Evolutionary conservation across 192 early-diverging fungal genomes (phyloP).

Genomic region (Gigaspora rosea): DNA sequence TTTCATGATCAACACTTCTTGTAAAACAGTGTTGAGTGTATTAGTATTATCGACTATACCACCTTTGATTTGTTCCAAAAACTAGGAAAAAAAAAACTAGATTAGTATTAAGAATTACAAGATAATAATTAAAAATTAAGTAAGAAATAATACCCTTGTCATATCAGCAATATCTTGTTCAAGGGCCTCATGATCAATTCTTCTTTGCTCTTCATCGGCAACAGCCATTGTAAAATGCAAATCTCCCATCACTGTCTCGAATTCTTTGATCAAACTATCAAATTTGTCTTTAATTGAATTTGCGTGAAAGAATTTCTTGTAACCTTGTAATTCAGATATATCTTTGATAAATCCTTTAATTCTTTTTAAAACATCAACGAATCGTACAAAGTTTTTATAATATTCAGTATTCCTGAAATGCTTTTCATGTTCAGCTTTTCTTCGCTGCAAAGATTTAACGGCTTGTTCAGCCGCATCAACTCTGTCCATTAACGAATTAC

Average conservation of each 20-base stretch:
- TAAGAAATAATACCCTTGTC: conserved; percentile 17
- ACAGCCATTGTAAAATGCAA: conserved; percentile 20
- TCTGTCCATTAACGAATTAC: conserved; percentile 20
- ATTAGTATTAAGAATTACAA: not conserved
- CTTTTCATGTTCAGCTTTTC: conserved; percentile 18
- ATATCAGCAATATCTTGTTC: conserved; percentile 11
- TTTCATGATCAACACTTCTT: conserved; percentile 24
- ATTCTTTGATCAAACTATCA: conserved; percentile 7
- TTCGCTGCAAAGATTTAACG: conserved; percentile 6
- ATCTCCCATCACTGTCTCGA: not conserved
- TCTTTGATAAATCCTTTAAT: conserved; percentile 25
- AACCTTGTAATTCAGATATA: conserved; percentile 24
- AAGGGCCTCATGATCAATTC: conserved; percentile 18
- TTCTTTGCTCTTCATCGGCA: conserved; percentile 20
- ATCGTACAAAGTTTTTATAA: conserved; percentile 16
- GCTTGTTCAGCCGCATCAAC: not conserved
- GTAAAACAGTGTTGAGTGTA: conserved; percentile 12
- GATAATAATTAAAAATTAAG: not conserved
- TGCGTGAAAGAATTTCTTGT: conserved; percentile 16
- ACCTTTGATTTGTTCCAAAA: conserved; percentile 14
- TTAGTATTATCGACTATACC: conserved; percentile 12
- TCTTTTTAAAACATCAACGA: conserved; percentile 17
- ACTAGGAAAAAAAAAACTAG: conserved; percentile 11
- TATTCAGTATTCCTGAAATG: conserved; percentile 8
- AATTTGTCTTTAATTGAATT: conserved; percentile 5